phyloP scores from a whole-genome alignment of 129 eudicot genomes.

The Ambrosia artemisiifolia region DNA sequence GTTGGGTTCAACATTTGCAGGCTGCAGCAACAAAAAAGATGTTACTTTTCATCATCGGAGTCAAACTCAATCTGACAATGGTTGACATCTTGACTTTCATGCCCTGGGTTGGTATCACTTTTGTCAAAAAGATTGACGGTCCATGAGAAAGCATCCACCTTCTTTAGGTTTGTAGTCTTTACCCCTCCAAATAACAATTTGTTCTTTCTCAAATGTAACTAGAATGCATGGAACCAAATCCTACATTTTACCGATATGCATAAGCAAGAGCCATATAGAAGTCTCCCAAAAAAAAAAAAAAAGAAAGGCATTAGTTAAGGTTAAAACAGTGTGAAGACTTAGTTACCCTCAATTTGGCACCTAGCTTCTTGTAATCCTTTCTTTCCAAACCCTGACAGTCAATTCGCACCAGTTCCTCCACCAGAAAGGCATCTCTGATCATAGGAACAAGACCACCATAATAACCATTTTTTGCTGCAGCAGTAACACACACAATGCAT shows the following conservation, averaged over 20 bases:
- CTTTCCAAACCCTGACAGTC: constrained; percentile 77
- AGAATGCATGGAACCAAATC: constrained; percentile 85
- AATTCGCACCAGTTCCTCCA: constrained; percentile 73
- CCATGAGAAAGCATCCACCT: constrained; percentile 52
- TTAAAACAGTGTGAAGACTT: background rate
- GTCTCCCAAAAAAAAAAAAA: background rate
- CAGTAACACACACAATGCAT: background rate
- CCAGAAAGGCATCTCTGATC: constrained; percentile 92
- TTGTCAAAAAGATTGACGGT: constrained; percentile 44
- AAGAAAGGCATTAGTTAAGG: background rate
- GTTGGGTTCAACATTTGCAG: constrained; percentile 20
- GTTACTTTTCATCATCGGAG: constrained; percentile 39
- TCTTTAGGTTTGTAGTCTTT: constrained; percentile 53
- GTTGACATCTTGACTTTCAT: constrained; percentile 17
- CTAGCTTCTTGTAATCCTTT: constrained; percentile 82
- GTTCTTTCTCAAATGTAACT: constrained; percentile 88
- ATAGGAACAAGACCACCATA: constrained; percentile 90
- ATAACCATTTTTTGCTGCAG: constrained; percentile 85
- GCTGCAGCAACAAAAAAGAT: background rate
- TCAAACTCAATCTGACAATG: constrained; percentile 18
- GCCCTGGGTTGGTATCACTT: constrained; percentile 20
- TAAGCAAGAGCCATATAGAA: constrained; percentile 12
- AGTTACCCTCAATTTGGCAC: constrained; percentile 75
- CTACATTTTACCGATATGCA: constrained; percentile 29
- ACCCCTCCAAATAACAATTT: constrained; percentile 85